Evolutionary conservation across 163 green algal genomes (phyloP).

Genomic region (Chloromonas sp.): DNA sequence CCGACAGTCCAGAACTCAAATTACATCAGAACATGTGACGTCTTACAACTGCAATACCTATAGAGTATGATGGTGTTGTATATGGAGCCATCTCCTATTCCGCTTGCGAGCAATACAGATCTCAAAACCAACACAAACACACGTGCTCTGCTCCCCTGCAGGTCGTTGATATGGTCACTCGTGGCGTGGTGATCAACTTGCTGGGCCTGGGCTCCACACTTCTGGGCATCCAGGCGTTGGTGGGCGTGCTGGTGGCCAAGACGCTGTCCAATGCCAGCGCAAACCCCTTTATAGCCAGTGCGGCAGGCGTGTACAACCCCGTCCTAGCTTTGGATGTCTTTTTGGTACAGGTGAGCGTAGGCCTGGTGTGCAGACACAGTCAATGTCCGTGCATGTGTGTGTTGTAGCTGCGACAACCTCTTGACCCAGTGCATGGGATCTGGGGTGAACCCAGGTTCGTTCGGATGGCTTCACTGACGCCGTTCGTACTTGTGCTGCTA

Average conservation of each 20-base stretch:
- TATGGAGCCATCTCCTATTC: too few species aligned
- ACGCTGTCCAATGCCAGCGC: constrained; percentile 82
- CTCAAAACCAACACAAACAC: too few species aligned
- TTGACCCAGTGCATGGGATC: neutral
- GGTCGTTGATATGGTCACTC: constrained; percentile 56
- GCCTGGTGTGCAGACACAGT: neutral
- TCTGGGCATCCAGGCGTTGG: constrained; percentile 60
- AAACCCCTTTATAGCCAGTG: constrained; percentile 84
- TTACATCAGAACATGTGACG: too few species aligned
- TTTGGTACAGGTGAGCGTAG: constrained; percentile 68
- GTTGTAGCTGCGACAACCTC: neutral
- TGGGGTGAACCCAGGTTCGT: neutral
- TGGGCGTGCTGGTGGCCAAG: constrained; percentile 86
- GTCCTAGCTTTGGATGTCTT: constrained; percentile 94
- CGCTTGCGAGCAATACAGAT: too few species aligned
- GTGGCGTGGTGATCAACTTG: constrained; percentile 72
- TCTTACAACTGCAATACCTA: too few species aligned
- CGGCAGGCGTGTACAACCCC: constrained; percentile 75
- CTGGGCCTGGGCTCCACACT: constrained; percentile 72
- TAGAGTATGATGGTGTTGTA: too few species aligned
- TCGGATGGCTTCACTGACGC: too few species aligned
- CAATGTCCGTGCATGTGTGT: neutral
- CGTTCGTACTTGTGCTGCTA: too few species aligned
- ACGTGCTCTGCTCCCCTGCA: neutral
- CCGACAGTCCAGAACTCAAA: too few species aligned